Base-by-base conservation (phyloP, 1,139 yeast species). In the Lodderomyces pseudojiufengensis region DNA sequence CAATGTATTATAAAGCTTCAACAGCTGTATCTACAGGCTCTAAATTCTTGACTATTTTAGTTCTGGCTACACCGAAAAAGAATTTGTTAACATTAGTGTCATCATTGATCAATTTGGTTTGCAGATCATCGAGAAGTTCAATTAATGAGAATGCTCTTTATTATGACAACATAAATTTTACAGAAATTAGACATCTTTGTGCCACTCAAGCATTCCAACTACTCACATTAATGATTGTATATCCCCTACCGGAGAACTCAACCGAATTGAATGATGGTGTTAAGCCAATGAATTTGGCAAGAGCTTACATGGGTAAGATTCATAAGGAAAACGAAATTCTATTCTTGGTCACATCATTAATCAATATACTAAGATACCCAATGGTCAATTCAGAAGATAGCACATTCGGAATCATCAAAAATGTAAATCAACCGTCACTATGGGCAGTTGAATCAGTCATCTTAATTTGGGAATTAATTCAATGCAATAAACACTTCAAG, bases 391-490 rank as follows among this genome's bases (percentile, higher is more conserved):
- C 40, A 15, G 57, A 50, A 27, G 31, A 24, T 27, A 40, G 50
- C 8, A 46, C 47, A 29, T 52, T 55, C 32, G 33, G 50, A 9
- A 33, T 55, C 11, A 43, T 38, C n/a, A 37, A 42, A 27, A 41
- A 37, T 24, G 36, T 33, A 21, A 35, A 60, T 3, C 59, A 57
- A 9, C 65, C 80, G 1, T 68, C 80, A 0, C 48, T 69, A 2
- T 72, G 84, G 78, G 55, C 76, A 3, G 55, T 62, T 3, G 92
- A 84, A 48, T 54, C 76, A 15, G 54, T 78, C 3, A 70, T 84
- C 57, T 54, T 90, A 7, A 51, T 84, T 14, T 85, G 95, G 86
- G 95, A 85, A 50, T 58, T 87, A 35, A 61, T 78, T 27, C 94
- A 85, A 53, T 80, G 88, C 47, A 90, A 90, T 57, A 65, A 63